Conservation (phyloP, 169 alveolate genomes). For the Plasmodium fragile region DNA sequence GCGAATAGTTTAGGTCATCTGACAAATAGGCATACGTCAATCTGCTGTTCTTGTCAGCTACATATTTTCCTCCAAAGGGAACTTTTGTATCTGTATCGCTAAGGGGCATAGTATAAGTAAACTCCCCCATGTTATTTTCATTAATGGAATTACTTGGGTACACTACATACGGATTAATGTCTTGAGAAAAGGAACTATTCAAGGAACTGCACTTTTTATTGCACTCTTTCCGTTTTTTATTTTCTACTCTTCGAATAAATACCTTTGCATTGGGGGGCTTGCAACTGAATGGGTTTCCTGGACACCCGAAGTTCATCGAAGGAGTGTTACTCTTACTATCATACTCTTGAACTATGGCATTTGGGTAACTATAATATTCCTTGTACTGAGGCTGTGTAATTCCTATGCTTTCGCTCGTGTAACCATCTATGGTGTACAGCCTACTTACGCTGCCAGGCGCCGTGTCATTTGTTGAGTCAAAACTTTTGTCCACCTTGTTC, state of each 20-base stretch:
- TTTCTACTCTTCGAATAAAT: conserved; percentile 61
- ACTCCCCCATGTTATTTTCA: conserved; percentile 31
- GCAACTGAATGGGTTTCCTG: conserved; percentile 48
- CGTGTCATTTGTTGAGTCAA: conserved; percentile 61
- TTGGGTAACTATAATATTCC: conserved; percentile 44
- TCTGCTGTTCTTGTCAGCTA: neutral
- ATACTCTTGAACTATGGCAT: conserved; percentile 19
- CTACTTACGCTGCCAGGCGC: conserved; percentile 16
- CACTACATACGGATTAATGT: conserved; percentile 16
- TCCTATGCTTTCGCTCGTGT: conserved; percentile 22
- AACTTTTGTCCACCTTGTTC: conserved; percentile 16
- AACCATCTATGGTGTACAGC: conserved; percentile 2
- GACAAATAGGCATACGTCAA: conserved; percentile 19
- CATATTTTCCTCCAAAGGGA: conserved; percentile 14
- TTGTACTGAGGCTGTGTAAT: conserved; percentile 25
- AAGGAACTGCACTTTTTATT: conserved; percentile 24
- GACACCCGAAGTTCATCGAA: conserved; percentile 12
- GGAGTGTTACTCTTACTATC: conserved; percentile 17
- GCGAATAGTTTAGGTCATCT: conserved; percentile 43
- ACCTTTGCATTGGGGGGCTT: conserved; percentile 32
- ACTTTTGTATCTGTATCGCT: neutral
- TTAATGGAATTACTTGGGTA: conserved; percentile 40
- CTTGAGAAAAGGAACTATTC: conserved; percentile 26
- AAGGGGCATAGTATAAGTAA: conserved; percentile 22
- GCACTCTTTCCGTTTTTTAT: conserved; percentile 30